These are phyloP conservation scores for Grammothele lineata DNA, from an alignment of 768 basidiomycete genomes.

Conservation along the genomic window DNA sequence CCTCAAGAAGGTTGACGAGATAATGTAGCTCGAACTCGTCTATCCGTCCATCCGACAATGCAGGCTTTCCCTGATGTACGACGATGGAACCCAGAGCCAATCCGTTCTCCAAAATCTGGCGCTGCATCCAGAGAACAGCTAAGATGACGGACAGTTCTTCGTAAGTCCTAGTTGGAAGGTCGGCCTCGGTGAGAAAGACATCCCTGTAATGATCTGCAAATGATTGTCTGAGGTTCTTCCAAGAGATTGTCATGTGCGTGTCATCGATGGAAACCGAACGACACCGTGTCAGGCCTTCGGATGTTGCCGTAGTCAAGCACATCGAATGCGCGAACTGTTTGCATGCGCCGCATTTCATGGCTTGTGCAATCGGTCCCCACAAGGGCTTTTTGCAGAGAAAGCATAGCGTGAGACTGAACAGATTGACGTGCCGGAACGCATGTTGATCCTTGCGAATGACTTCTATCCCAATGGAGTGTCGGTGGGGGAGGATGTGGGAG, in stretches of 20 bases:
- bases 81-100: constrained; percentile 61
- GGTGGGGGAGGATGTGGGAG: constrained; percentile 40
- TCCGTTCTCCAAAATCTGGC: constrained; percentile 65
- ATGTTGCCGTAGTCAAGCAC: constrained; percentile 36
- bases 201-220: constrained; percentile 51
- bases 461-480: constrained; percentile 21
- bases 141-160: constrained; percentile 68
- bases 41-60: constrained; percentile 27
- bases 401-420: constrained; percentile 75
- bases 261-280: constrained; percentile 35
- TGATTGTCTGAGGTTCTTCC: constrained; percentile 48
- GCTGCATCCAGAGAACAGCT: constrained; percentile 60
- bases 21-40: constrained; percentile 62
- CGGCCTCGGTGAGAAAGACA: constrained; percentile 37
- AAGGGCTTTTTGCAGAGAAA: constrained; percentile 62
- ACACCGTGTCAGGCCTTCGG: constrained; percentile 35
- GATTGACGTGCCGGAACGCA: constrained; percentile 51
- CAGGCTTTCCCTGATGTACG: constrained; percentile 31
- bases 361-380: constrained; percentile 68
- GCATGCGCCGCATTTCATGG: constrained; percentile 59
- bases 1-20: constrained; percentile 45
- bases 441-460: constrained; percentile 38
- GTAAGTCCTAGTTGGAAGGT: constrained; percentile 45
- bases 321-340: constrained; percentile 52
- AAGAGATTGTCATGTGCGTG: constrained; percentile 47